Evolutionary conservation across 306 rosid species (phyloP).

Genomic region (barrel medic (Medicago truncatula)): DNA sequence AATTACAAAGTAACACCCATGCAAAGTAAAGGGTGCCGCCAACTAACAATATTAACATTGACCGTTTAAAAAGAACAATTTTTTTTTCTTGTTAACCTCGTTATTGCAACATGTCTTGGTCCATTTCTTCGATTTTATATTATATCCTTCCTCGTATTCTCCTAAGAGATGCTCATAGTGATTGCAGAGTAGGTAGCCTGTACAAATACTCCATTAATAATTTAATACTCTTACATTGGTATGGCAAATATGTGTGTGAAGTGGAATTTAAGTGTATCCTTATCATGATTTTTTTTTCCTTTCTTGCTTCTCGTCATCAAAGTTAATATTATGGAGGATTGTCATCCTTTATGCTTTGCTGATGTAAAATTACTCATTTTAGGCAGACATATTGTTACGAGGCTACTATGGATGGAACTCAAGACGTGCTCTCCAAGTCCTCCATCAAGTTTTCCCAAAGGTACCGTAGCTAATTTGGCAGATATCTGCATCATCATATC

Average conservation of each 20-base stretch:
- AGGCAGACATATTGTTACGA: slow-evolving; percentile 85
- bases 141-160: slow-evolving; percentile 29
- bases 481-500: not conserved
- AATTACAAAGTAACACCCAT: too few relatives aligned
- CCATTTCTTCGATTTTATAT: slow-evolving; percentile 29
- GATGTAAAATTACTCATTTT: slow-evolving; percentile 35
- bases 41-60: too few relatives aligned
- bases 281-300: not conserved
- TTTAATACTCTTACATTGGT: too few relatives aligned
- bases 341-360: slow-evolving; percentile 16
- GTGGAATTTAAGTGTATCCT: not conserved
- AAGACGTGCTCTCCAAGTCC: slow-evolving; percentile 78
- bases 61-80: not conserved
- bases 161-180: slow-evolving; percentile 26
- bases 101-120: not conserved
- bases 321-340: not conserved
- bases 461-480: slow-evolving; percentile 45
- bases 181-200: slow-evolving; percentile 10
- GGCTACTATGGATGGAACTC: slow-evolving; percentile 97
- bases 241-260: too few relatives aligned
- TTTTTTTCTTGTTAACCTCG: slow-evolving; percentile 16
- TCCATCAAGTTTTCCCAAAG: slow-evolving; percentile 82
- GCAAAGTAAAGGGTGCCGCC: too few relatives aligned
- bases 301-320: not conserved
- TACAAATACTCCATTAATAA: too few relatives aligned